These are phyloP conservation scores for Trypanosoma vivax DNA, from an alignment of 208 protist species.

Conservation along the genomic window DNA sequence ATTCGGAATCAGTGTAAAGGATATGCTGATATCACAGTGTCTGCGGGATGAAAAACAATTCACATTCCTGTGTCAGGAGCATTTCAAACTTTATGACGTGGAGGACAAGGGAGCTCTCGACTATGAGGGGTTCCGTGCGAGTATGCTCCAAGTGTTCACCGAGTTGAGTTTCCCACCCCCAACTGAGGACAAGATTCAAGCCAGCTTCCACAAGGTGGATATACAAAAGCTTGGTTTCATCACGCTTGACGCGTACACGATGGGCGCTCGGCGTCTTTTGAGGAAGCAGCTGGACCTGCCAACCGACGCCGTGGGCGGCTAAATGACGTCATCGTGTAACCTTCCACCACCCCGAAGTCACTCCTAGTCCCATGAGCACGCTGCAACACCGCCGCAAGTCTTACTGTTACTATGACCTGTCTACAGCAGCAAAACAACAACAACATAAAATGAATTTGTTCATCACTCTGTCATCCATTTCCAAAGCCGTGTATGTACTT, in stretches of 20 bases:
- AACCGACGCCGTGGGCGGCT: neutral
- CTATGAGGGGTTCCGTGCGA: slow-evolving; percentile 11
- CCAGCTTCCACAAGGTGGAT: slow-evolving; percentile 21
- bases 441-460: too few species aligned
- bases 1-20: slow-evolving; percentile 32
- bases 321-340: too few species aligned
- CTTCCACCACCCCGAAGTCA: too few species aligned
- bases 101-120: slow-evolving; percentile 7
- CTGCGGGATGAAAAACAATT: slow-evolving; percentile 22
- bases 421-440: too few species aligned
- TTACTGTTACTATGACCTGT: too few species aligned
- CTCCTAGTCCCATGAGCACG: too few species aligned
- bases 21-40: slow-evolving; percentile 24
- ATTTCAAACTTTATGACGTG: slow-evolving; percentile 19
- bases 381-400: too few species aligned
- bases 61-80: slow-evolving; percentile 15
- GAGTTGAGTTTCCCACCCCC: slow-evolving; percentile 18
- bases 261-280: slow-evolving; percentile 21
- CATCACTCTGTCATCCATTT: too few species aligned
- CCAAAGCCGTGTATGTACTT: too few species aligned
- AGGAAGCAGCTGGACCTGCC: slow-evolving; percentile 10
- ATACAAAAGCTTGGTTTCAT: slow-evolving; percentile 19
- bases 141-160: slow-evolving; percentile 17
- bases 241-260: slow-evolving; percentile 25
- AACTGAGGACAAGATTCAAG: slow-evolving; percentile 19